These are phyloP conservation scores for Suillus plorans DNA, from an alignment of 768 basidiomycete genomes.

Conservation along the genomic window DNA sequence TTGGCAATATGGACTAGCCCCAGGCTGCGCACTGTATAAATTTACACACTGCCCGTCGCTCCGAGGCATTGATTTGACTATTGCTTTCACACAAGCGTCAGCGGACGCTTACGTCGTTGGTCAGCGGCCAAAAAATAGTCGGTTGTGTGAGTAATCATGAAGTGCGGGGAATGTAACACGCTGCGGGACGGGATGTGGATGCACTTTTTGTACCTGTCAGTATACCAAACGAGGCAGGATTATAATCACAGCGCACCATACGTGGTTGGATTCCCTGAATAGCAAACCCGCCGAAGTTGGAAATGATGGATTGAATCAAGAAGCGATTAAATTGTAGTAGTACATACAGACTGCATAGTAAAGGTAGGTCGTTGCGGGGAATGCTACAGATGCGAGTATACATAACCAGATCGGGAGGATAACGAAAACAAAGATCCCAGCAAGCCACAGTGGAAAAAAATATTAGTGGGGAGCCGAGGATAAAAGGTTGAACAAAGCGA, in stretches of 20 bases:
- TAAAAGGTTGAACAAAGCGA: not conserved
- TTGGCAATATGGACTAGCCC: not conserved
- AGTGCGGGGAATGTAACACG: not conserved
- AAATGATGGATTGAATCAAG: not conserved
- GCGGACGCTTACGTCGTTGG: not conserved
- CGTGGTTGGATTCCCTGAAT: not conserved
- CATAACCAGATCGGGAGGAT: slow-evolving; percentile 2
- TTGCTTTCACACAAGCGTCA: not conserved
- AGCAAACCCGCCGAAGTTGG: not conserved
- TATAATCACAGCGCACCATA: not conserved
- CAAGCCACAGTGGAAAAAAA: slow-evolving; percentile 8
- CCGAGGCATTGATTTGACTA: not conserved
- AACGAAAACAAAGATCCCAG: not conserved
- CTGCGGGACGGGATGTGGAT: not conserved
- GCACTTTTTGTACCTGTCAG: not conserved
- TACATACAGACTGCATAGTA: slow-evolving; percentile 17
- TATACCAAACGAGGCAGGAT: not conserved
- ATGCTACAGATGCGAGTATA: slow-evolving; percentile 28
- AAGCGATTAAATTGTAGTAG: not conserved
- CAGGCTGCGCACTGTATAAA: not conserved
- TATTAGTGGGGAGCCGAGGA: slow-evolving; percentile 9
- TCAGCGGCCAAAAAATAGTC: not conserved
- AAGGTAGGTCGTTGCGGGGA: slow-evolving; percentile 13
- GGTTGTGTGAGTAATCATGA: not conserved
- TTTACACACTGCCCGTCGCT: no score